Evolutionary conservation across 371 early-diverging fungal genomes (phyloP), one percentile per base, ranked within the genome.

Genomic region (Conidiobolus incongruus): DNA sequence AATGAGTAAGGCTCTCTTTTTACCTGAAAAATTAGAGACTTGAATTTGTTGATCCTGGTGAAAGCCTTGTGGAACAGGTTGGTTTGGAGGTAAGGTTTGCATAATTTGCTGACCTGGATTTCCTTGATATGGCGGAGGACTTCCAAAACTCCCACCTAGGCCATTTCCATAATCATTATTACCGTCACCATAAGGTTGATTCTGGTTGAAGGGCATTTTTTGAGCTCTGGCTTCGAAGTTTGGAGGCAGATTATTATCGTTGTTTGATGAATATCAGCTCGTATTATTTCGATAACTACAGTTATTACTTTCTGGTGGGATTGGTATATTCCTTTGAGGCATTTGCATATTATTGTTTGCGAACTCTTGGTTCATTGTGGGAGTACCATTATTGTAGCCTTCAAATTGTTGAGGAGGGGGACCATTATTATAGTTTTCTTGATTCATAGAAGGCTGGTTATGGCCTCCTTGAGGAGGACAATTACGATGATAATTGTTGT

Each of bases 1-100:
- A 44, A 93, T 70, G 28, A 93, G 62, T 40, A 93, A 63, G 0
- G 88, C 94, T 30, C 75, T 67, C 54, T 77, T 81, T 44, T 73
- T 63, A 23, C 83, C 79, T 23, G 63, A 68, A 58, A 78, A 81
- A 49, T 79, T 75, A 5, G 83, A 82, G 2, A n/a, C n/a, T n/a
- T n/a, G n/a, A n/a, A n/a, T n/a, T n/a, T n/a, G n/a, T n/a, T n/a
- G n/a, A n/a, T n/a, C 35, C 24, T 3, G 17, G 7, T 10, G 32
- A 20, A 5, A 43, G 5, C 40, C 40, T 24, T n/a, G 10, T 5
- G 40, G 24, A 2, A 28, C 21, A 12, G 40, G 39, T n/a, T 39
- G 35, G 13, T 40, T 23, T 1, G 21, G 13, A 33, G 40, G 34
- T 28, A 42, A n/a, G n/a, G n/a, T n/a, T n/a, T n/a, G n/a, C n/a